Evolutionary conservation across 768 basidiomycete genomes (phyloP).

Genomic region (Tulasnella sp.): DNA sequence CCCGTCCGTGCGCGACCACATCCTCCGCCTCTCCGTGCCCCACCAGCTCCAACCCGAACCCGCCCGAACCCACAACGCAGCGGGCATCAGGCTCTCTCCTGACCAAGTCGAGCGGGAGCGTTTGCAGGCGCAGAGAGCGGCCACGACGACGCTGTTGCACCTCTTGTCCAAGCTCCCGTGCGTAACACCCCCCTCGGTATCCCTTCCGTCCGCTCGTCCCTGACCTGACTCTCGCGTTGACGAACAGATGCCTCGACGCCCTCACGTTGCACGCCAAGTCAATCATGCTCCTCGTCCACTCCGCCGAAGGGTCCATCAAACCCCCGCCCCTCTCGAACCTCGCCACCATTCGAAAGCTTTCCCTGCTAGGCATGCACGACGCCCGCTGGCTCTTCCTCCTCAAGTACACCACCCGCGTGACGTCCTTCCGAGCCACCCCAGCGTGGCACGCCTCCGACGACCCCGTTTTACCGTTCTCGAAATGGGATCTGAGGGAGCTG

Average conservation of each 20-base stretch:
- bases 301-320: background rate
- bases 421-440: background rate
- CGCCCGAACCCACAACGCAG: background rate
- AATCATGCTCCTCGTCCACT: background rate
- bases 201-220: background rate
- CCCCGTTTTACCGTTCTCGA: background rate
- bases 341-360: background rate
- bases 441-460: slow-evolving; percentile 1
- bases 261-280: background rate
- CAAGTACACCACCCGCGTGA: background rate
- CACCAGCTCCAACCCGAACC: background rate
- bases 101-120: background rate
- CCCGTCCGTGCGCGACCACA: background rate
- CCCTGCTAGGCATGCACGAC: background rate
- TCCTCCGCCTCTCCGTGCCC: background rate
- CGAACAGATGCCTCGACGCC: background rate
- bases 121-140: background rate
- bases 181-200: background rate
- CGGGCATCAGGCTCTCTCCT: background rate
- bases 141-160: background rate
- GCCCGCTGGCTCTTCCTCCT: slow-evolving; percentile 7
- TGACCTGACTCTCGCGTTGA: background rate
- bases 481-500: background rate
- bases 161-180: background rate
- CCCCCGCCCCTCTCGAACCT: slow-evolving; percentile 6